phyloP scores from a whole-genome alignment of 2,329 filamentous ascomycete genomes.

The Fusarium proliferatum region DNA sequence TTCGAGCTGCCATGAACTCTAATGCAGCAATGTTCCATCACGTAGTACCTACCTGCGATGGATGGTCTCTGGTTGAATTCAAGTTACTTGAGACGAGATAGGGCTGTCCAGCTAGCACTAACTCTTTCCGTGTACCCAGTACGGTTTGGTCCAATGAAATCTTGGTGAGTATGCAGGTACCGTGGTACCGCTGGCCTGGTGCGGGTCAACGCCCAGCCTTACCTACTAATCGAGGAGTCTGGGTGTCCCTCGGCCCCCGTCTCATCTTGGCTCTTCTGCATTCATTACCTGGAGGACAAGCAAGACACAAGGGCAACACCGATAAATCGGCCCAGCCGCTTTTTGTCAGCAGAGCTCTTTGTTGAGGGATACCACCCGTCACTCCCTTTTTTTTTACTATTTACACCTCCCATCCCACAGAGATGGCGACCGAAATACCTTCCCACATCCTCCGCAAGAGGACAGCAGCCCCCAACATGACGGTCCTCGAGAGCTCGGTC shows the following conservation, averaged over 20 bases:
- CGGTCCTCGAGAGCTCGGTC: constrained; percentile 22
- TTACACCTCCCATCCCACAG: constrained; percentile 17
- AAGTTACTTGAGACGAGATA: background rate
- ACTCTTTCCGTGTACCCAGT: constrained; percentile 10
- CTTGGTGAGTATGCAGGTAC: constrained; percentile 11
- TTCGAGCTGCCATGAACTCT: constrained; percentile 9
- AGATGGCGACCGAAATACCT: constrained; percentile 26
- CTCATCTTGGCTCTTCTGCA: constrained; percentile 29
- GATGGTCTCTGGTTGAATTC: background rate
- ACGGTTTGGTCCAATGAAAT: background rate
- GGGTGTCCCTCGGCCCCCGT: background rate
- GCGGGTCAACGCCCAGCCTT: background rate
- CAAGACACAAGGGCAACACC: constrained; percentile 31
- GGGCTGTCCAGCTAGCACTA: constrained; percentile 5
- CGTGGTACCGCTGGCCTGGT: constrained; percentile 16
- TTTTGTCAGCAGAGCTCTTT: constrained; percentile 32
- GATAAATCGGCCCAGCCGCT: constrained; percentile 22
- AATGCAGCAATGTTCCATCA: background rate
- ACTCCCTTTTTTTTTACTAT: constrained; percentile 19
- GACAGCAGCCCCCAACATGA: constrained; percentile 39
- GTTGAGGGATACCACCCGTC: constrained; percentile 21
- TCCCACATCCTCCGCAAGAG: constrained; percentile 38
- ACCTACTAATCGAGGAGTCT: background rate
- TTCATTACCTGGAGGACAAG: constrained; percentile 25
- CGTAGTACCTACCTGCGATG: background rate